These are phyloP conservation scores for Kwoniella sp. DNA, from an alignment of 768 basidiomycete species.

Conservation along the genomic window DNA sequence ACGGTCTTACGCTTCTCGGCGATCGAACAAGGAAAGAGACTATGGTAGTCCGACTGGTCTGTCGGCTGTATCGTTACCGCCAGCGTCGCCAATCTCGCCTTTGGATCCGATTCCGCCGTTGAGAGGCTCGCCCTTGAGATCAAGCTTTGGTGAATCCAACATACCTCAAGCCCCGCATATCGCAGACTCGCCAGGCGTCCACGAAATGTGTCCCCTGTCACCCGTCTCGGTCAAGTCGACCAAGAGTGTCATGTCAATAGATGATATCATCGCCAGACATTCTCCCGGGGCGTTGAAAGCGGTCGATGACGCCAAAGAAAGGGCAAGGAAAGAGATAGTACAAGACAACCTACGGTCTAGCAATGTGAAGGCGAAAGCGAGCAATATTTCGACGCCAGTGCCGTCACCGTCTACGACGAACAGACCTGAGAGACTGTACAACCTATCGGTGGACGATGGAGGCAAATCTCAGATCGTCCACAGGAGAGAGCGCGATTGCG, in stretches of 20 bases:
- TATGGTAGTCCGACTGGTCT: background rate
- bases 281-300: conserved; percentile 25
- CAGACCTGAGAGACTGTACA: background rate
- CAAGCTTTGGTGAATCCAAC: background rate
- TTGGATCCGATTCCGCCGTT: background rate
- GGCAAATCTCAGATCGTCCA: background rate
- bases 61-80: background rate
- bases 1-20: background rate
- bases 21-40: background rate
- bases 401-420: background rate
- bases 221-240: background rate
- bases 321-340: conserved; percentile 32
- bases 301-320: conserved; percentile 14
- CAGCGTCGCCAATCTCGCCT: background rate
- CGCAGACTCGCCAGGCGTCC: background rate
- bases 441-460: background rate
- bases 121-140: background rate
- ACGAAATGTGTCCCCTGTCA: background rate
- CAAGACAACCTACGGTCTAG: background rate
- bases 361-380: background rate
- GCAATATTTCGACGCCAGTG: conserved; percentile 57
- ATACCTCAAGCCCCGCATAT: too few relatives aligned
- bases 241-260: conserved; percentile 38
- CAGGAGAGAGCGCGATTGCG: background rate
- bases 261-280: conserved; percentile 48